These are phyloP conservation scores for Cladosporium velox DNA, from an alignment of 2,329 filamentous ascomycete species.

Conservation along the genomic window DNA sequence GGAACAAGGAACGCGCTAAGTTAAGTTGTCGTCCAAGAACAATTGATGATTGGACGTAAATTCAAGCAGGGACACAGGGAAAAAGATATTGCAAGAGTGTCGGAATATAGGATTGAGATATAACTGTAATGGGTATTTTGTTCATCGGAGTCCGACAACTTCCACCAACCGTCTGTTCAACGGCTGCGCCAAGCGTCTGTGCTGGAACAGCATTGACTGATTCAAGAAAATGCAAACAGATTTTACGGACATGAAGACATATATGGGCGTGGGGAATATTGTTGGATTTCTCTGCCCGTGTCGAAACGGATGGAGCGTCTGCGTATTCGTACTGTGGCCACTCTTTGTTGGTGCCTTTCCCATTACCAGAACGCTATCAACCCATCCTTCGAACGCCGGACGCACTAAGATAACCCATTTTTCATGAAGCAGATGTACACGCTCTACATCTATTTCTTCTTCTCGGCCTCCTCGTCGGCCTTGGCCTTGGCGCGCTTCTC, in stretches of 20 bases:
- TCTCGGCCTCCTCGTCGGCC: constrained; percentile 73
- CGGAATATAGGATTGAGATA: neutral
- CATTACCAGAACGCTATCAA: constrained; percentile 23
- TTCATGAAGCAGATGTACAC: constrained; percentile 10
- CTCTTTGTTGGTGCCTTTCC: constrained; percentile 17
- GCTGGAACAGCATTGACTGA: neutral
- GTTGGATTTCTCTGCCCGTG: constrained; percentile 19
- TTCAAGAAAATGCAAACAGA: neutral
- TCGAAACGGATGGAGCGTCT: constrained; percentile 17
- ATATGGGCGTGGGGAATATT: constrained; percentile 15
- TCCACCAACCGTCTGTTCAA: neutral
- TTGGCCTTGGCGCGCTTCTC: constrained; percentile 93
- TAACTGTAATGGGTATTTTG: neutral
- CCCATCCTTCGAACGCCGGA: constrained; percentile 20
- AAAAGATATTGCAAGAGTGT: neutral
- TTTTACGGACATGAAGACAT: neutral
- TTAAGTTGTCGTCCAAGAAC: neutral
- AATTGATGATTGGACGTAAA: neutral
- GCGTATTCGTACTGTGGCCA: constrained; percentile 16
- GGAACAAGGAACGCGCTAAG: neutral
- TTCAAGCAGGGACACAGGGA: neutral
- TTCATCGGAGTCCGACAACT: neutral
- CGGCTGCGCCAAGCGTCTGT: neutral
- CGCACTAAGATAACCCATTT: constrained; percentile 20
- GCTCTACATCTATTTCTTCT: constrained; percentile 71